Percentiles rank a stretch among this genome's conserved stretches.
These are phyloP conservation scores for Colletotrichum sp. DNA, from an alignment of 2,329 filamentous ascomycete genomes.

Conservation along the genomic window DNA sequence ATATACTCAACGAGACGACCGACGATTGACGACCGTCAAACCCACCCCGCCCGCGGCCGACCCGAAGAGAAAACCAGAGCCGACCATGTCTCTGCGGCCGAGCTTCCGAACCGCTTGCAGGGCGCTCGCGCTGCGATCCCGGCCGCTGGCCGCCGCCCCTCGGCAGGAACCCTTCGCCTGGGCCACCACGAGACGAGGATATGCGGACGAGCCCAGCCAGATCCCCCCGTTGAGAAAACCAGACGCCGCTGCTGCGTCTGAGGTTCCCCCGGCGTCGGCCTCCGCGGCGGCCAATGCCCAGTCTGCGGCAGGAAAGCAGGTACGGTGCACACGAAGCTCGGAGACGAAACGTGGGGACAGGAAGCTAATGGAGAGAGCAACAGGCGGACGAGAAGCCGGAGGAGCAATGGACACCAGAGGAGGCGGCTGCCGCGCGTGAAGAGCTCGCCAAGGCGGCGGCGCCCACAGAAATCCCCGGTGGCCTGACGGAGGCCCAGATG, in stretches of 20 bases:
- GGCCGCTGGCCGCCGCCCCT: constrained; percentile 34
- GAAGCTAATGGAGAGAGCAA: not conserved
- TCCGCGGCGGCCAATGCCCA: not conserved
- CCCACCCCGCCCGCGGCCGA: not conserved
- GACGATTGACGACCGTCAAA: not conserved
- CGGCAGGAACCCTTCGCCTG: constrained; percentile 28
- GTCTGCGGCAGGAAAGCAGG: not conserved
- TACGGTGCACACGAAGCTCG: not conserved
- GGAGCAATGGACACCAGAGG: constrained; percentile 6
- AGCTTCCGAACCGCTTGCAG: constrained; percentile 51
- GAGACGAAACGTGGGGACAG: not conserved
- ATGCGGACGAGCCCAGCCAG: constrained; percentile 27
- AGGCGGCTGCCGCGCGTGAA: constrained; percentile 12
- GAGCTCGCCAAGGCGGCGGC: constrained; percentile 4
- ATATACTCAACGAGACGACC: not conserved
- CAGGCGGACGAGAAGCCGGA: not conserved
- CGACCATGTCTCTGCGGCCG: constrained; percentile 59
- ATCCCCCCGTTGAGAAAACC: not conserved
- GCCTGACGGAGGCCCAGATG: constrained; percentile 47
- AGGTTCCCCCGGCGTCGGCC: not conserved
- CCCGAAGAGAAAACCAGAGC: not conserved
- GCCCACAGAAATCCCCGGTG: constrained; percentile 27
- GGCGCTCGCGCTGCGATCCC: constrained; percentile 42
- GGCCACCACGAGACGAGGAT: constrained; percentile 26
- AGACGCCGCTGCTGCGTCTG: not conserved